These are phyloP conservation scores for Gonium pectorale DNA, from an alignment of 139 green algal species.

Conservation along the genomic window DNA sequence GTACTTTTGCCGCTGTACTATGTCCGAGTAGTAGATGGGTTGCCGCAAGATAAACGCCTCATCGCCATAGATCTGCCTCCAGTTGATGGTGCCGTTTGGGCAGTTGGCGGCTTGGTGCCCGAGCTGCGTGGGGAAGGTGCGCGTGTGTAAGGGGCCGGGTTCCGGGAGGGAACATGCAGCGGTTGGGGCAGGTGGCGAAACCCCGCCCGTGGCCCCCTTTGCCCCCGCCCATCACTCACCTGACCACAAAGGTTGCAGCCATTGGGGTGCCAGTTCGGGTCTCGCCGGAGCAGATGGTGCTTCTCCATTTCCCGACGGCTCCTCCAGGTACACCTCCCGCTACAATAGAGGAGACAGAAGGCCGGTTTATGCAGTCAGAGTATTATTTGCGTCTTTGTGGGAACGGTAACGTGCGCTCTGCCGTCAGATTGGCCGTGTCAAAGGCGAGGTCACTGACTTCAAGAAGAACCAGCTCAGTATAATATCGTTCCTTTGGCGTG, in stretches of 20 bases:
- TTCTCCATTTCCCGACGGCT: too few relatives aligned
- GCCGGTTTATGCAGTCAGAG: too few relatives aligned
- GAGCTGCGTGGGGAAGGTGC: constrained; percentile 64
- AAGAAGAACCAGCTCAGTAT: too few relatives aligned
- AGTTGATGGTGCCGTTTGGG: constrained; percentile 92
- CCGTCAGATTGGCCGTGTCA: too few relatives aligned
- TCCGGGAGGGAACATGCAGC: not conserved
- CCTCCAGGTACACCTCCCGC: too few relatives aligned
- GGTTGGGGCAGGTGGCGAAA: not conserved
- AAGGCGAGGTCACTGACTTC: too few relatives aligned
- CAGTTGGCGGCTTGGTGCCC: constrained; percentile 90
- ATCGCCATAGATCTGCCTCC: constrained; percentile 89
- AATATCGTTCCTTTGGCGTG: too few relatives aligned
- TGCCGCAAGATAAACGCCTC: constrained; percentile 78
- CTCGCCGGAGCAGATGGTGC: constrained; percentile 87
- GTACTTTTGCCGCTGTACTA: constrained; percentile 59
- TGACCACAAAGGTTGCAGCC: constrained; percentile 93
- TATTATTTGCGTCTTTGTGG: too few relatives aligned
- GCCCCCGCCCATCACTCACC: too few relatives aligned
- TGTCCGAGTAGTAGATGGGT: constrained; percentile 80
- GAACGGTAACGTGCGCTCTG: too few relatives aligned
- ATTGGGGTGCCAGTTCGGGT: constrained; percentile 88
- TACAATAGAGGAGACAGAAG: too few relatives aligned
- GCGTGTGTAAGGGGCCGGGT: not conserved
- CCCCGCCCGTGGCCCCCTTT: not conserved